phyloP scores from a whole-genome alignment of 306 rosid genomes.

The Biancaea sappan region DNA sequence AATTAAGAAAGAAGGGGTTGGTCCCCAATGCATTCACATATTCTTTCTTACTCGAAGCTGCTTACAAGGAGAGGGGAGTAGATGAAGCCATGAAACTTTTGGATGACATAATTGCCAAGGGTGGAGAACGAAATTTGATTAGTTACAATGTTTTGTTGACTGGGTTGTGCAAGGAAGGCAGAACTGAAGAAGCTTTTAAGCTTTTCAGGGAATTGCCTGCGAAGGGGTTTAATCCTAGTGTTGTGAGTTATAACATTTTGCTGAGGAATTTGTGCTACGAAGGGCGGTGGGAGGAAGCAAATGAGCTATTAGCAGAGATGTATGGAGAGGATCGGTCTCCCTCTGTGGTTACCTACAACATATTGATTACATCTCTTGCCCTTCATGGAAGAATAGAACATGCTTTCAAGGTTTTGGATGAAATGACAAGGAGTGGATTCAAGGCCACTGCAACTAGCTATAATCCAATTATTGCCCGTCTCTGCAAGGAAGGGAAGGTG shows the following conservation, averaged over 20 bases:
- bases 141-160: slow-evolving; percentile 85
- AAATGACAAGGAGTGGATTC: slow-evolving; percentile 64
- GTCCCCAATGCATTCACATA: slow-evolving; percentile 83
- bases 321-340: slow-evolving; percentile 61
- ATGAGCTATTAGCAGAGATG: slow-evolving; percentile 80
- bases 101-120: slow-evolving; percentile 75
- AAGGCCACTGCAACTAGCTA: slow-evolving; percentile 82
- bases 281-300: slow-evolving; percentile 88
- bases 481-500: slow-evolving; percentile 76
- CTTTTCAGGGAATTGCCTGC: slow-evolving; percentile 72
- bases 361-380: slow-evolving; percentile 76
- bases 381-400: slow-evolving; percentile 71
- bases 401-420: slow-evolving; percentile 78
- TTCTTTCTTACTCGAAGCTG: slow-evolving; percentile 79
- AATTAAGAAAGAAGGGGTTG: slow-evolving; percentile 67
- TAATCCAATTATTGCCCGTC: slow-evolving; percentile 75
- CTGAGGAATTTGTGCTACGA: slow-evolving; percentile 69
- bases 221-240: slow-evolving; percentile 76
- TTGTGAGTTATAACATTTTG: slow-evolving; percentile 89
- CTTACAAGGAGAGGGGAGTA: slow-evolving; percentile 87
- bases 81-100: slow-evolving; percentile 75
- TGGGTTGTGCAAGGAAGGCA: slow-evolving; percentile 91
- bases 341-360: slow-evolving; percentile 75
- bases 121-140: slow-evolving; percentile 81
- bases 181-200: slow-evolving; percentile 73